Evolutionary conservation across 2,329 filamentous ascomycete species (phyloP), one percentile per base, ranked within the genome.

Genomic region (Zasmidium angulare): DNA sequence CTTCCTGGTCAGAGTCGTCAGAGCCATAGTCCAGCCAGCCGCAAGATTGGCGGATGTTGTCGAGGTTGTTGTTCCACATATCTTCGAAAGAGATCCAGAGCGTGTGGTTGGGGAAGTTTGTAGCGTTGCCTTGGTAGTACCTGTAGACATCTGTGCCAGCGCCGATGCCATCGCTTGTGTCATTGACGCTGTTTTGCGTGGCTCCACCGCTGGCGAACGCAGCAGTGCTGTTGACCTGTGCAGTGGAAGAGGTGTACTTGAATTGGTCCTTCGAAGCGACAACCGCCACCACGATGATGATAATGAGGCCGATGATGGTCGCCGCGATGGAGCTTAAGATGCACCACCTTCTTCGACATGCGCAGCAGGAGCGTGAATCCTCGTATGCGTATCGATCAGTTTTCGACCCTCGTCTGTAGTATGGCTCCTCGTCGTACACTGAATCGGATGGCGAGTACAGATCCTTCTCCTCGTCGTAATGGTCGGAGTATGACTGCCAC

Each of bases 1-100:
- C 58, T n/a, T 64, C 62, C 43, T 60, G 51, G 17, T 55, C 47
- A 10, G 59, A 51, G 19, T 78, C 73, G 31, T 69, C 55, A 14
- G 68, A 66, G 59, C 68, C 68, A 52, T 72, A 67, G 46, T 72
- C 66, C 23, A 69, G 62, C 62, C 61, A 66, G 47, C 69, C 60
- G 67, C 76, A 79, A 20, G 75, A 75, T 46, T 67, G 46, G 55
- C 64, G 31, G 59, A 70, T 66, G 4, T 64, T 62, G 51, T 65
- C 58, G 29, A 69, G 65, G 59, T 77, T 78, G 48, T 68, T 69
- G 7, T 60, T 58, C 65, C 70, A 74, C 73, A 74, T 76, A 48
- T 62, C 60, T n/a, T 66, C 55, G 55, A 71, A 71, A 2, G 65
- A 67, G 22, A 70, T 59, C 68, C 68, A 70, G 36, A 59, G 49